These are phyloP conservation scores for Echites panduratus DNA, from an alignment of 257 asterid species.

Conservation along the genomic window DNA sequence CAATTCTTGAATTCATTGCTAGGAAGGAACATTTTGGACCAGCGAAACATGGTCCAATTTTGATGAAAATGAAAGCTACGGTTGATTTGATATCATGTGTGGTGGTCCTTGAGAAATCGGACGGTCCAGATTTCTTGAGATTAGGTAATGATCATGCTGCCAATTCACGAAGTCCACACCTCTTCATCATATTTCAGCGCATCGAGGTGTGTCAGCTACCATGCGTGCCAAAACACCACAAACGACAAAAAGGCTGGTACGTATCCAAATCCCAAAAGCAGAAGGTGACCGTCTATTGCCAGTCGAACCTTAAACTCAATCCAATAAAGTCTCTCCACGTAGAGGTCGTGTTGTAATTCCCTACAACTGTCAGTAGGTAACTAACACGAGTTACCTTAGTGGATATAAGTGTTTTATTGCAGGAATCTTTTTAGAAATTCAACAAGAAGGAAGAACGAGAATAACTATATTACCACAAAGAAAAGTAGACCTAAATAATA, in stretches of 20 bases:
- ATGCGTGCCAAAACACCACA: conserved; percentile 1
- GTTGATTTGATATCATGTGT: conserved; percentile 2
- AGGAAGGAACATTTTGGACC: not conserved
- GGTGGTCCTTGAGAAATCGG: not conserved
- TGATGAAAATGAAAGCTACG: conserved; percentile 6
- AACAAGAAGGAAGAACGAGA: not conserved
- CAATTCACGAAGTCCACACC: conserved; percentile 6
- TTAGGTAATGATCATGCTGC: conserved; percentile 17
- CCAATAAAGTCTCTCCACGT: conserved; percentile 20
- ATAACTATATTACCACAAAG: too few species aligned
- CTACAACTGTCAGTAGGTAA: conserved; percentile 25
- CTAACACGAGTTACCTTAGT: conserved; percentile 27
- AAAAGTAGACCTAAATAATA: too few species aligned
- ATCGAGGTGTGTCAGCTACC: conserved; percentile 14
- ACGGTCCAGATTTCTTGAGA: conserved; percentile 17
- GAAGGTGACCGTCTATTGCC: conserved; percentile 23
- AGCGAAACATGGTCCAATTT: not conserved
- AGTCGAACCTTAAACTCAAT: conserved; percentile 4
- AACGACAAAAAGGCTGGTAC: conserved; percentile 22
- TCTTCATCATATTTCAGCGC: not conserved
- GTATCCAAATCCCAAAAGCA: too few species aligned
- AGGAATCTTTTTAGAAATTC: not conserved
- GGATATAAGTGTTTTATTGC: conserved; percentile 7
- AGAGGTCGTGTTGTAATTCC: not conserved
- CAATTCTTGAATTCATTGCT: not conserved